A percentile compares a stretch with the other conserved stretches of the same genome.
These are phyloP conservation scores for Microbotryum scabiosae DNA, from an alignment of 1,284 basidiomycete genomes.

Conservation along the genomic window DNA sequence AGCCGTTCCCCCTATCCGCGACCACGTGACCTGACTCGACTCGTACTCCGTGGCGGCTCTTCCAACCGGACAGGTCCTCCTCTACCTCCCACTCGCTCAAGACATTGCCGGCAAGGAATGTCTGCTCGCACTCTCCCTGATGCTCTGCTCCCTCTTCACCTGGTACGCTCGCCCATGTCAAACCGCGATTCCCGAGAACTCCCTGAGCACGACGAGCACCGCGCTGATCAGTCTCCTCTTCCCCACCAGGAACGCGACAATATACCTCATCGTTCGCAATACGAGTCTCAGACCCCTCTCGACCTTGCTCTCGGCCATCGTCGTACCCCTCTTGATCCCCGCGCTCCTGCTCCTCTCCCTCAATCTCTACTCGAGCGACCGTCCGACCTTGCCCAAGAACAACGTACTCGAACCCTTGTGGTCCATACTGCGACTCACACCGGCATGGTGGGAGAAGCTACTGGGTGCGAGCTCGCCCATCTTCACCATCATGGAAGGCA, in stretches of 20 bases:
- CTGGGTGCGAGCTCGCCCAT: slow-evolving; percentile 63
- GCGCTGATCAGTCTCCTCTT: slow-evolving; percentile 32
- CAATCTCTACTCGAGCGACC: slow-evolving; percentile 49
- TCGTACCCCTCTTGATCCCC: slow-evolving; percentile 52
- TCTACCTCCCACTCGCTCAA: slow-evolving; percentile 73
- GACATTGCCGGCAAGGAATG: slow-evolving; percentile 44
- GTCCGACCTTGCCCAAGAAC: slow-evolving; percentile 37
- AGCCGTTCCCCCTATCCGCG: no score
- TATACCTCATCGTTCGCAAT: slow-evolving; percentile 32
- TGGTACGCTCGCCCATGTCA: background rate
- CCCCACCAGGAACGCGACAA: slow-evolving; percentile 27
- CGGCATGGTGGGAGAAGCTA: slow-evolving; percentile 61
- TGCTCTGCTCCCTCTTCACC: slow-evolving; percentile 30
- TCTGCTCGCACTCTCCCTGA: slow-evolving; percentile 35
- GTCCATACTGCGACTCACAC: slow-evolving; percentile 43
- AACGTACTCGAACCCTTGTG: slow-evolving; percentile 59
- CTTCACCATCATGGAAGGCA: slow-evolving; percentile 70
- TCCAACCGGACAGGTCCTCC: slow-evolving; percentile 53
- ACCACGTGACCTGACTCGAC: no score
- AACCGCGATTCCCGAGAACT: no score
- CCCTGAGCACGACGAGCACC: slow-evolving; percentile 1
- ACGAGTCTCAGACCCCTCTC: slow-evolving; percentile 30
- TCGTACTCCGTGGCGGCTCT: no score
- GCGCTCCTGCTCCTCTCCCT: slow-evolving; percentile 73
- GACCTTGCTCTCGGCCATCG: slow-evolving; percentile 15